Conservation (phyloP, 768 basidiomycete genomes). For the Tricholoma terreum region DNA sequence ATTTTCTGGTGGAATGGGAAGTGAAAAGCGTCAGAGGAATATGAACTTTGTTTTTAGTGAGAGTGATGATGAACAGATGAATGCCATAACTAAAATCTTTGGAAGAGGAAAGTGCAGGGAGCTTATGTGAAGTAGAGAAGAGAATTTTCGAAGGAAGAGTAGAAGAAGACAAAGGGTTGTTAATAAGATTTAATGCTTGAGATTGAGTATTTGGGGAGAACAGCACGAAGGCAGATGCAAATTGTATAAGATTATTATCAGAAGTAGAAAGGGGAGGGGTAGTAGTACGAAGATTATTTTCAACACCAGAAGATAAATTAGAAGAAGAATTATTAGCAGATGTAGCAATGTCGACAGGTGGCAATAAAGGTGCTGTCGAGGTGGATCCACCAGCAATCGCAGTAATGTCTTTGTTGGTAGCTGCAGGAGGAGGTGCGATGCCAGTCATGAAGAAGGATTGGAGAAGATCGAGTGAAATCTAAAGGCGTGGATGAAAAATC, state of each 20-base stretch:
- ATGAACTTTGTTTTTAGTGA: background rate
- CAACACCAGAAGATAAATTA: background rate
- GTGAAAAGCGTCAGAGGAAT: slow-evolving; percentile 1
- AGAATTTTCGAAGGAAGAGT: background rate
- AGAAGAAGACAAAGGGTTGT: background rate
- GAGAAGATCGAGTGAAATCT: background rate
- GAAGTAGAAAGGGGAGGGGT: background rate
- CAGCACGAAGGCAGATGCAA: background rate
- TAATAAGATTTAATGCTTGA: background rate
- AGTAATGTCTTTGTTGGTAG: slow-evolving; percentile 1
- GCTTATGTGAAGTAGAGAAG: slow-evolving; percentile 1
- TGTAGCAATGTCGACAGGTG: background rate
- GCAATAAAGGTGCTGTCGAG: background rate
- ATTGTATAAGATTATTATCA: too few relatives aligned
- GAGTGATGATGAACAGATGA: slow-evolving; percentile 8
- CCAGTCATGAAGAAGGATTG: slow-evolving; percentile 2
- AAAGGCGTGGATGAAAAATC: background rate
- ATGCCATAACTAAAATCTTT: slow-evolving; percentile 4
- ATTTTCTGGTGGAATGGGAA: background rate
- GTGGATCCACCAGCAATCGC: background rate
- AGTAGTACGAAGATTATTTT: too few relatives aligned
- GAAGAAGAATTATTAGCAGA: background rate
- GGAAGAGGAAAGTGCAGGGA: background rate
- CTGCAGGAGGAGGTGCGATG: slow-evolving; percentile 3
- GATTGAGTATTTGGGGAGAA: background rate